Evolutionary conservation across 306 rosid genomes (phyloP), one percentile per base, ranked within the genome.

Genomic region (Trifolium repens): DNA sequence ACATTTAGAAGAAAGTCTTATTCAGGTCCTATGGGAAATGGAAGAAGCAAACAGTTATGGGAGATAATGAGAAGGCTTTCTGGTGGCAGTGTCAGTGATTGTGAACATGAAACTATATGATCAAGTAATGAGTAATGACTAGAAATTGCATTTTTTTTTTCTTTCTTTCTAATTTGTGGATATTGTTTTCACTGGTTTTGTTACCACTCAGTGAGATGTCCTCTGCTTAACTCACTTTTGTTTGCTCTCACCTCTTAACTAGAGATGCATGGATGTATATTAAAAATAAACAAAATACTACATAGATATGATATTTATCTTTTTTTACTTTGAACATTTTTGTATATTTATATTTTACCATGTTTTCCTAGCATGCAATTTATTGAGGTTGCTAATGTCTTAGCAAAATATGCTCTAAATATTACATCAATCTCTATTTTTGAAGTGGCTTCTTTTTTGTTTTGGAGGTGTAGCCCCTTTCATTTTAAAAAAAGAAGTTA

Each of bases 1-100:
- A 88, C 88, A 26, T 87, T 86, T 39, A 77, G 88, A 82, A 85
- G 96, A 80, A 86, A 85, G 71, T 88, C 91, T 0, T 88, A 88
- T 61, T 85, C 98, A 5, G 91, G 90, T 72, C 93, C 97, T 47
- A 66, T 82, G 64, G 83, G 86, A 82, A 80, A 81, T 1, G 80
- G 84, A 62, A 85, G 90, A 78, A 80, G 89, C 61, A 69, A 69
- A 44, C 86, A 46, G 72, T 86, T 89, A 55, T 90, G 98, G 98
- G 68, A 86, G 67, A 85, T 80, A 78, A 78, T 88, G 67, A 88
- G 88, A 81, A 82, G 88, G 58, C 83, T 82, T 32, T 93, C 96
- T 4, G 79, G 88, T 60, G 93, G 93, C 50, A 91, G 89, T 77
- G 86, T 85, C 79, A 88, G 96, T 72, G 42, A 39, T 39, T 39